Evolutionary conservation across 2,329 filamentous ascomycete species (phyloP).

Genomic region (Aspergillus oerlinghausenensis): DNA sequence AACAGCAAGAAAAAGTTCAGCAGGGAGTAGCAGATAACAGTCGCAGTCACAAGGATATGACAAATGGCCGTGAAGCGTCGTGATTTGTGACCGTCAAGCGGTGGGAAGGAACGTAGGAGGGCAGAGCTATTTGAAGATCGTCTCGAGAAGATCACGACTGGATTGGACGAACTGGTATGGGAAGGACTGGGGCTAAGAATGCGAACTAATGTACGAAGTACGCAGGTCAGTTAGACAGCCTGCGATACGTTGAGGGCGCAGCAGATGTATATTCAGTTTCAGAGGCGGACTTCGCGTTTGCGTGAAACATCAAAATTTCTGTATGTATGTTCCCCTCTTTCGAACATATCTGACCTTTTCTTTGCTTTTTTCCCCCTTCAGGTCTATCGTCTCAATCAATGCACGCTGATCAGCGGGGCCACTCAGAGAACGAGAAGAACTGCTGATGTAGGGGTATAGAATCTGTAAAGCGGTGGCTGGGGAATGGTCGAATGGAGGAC

Average conservation of each 20-base stretch:
- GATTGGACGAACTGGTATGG: constrained; percentile 16
- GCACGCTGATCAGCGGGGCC: constrained; percentile 9
- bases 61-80: constrained; percentile 11
- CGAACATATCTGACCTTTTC: background rate
- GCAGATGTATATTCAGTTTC: background rate
- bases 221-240: background rate
- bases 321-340: background rate
- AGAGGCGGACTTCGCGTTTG: background rate
- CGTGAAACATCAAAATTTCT: background rate
- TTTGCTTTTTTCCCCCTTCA: background rate
- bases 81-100: constrained; percentile 17
- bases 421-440: background rate
- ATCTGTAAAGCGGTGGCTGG: constrained; percentile 20
- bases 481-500: constrained; percentile 3
- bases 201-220: constrained; percentile 12
- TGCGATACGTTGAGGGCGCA: background rate
- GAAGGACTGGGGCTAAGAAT: constrained; percentile 16
- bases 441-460: background rate
- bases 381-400: background rate
- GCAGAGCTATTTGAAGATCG: constrained; percentile 12
- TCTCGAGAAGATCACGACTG: constrained; percentile 1
- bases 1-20: constrained; percentile 4
- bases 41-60: constrained; percentile 7
- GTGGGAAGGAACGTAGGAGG: constrained; percentile 14
- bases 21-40: constrained; percentile 10